Evolutionary conservation across 306 rosid genomes (phyloP).

Genomic region (Corylus americana): DNA sequence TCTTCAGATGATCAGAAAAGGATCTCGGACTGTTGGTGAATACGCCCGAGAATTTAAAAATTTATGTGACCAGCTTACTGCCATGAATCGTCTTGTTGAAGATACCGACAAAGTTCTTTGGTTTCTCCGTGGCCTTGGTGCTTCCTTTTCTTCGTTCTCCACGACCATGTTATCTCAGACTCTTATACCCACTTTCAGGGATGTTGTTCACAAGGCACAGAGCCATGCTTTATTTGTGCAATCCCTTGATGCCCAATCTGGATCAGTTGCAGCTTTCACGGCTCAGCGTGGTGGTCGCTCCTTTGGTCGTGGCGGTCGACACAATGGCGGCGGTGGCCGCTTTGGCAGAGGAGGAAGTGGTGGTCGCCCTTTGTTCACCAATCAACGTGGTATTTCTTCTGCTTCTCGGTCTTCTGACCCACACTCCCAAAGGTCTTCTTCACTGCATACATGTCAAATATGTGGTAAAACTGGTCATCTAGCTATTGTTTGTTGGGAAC

Average conservation of each 20-base stretch:
- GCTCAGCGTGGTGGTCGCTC: no score
- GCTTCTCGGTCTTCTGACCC: no score
- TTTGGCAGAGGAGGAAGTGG: no score
- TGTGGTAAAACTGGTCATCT: no score
- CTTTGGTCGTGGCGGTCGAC: no score
- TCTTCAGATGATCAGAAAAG: neutral
- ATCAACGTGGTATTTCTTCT: no score
- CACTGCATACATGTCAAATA: no score
- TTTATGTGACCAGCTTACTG: neutral
- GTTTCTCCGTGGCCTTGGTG: neutral
- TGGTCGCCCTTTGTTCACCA: no score
- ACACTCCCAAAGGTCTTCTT: no score
- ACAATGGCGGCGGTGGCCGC: no score
- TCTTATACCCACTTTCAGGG: neutral
- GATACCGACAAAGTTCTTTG: neutral
- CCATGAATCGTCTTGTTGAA: neutral
- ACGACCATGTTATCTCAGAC: neutral
- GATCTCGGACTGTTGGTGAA: neutral
- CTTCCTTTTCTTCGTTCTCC: neutral
- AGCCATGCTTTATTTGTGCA: neutral
- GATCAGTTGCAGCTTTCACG: no score
- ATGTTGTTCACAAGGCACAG: neutral
- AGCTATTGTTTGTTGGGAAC: no score
- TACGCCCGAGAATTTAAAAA: neutral
- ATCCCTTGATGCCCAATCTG: neutral